Conservation (phyloP, 495 filamentous ascomycete species). For the Penicillium waksmanii region DNA sequence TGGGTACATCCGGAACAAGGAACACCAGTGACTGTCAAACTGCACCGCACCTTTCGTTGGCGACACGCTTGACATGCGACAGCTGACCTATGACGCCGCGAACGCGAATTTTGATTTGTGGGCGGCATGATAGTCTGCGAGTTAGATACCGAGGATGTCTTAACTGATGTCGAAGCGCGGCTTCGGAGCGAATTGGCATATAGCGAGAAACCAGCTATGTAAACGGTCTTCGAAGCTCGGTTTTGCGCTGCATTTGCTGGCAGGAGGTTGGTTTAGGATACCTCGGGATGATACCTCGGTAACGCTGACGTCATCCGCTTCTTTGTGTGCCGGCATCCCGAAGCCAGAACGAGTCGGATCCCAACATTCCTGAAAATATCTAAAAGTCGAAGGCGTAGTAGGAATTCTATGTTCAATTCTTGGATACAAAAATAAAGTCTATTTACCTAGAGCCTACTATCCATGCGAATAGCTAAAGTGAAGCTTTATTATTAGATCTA, state of each 20-base stretch:
- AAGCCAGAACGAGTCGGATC: background rate
- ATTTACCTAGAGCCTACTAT: too few relatives aligned
- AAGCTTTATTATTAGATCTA: too few relatives aligned
- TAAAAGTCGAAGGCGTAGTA: background rate
- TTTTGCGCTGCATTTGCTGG: background rate
- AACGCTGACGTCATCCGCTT: constrained; percentile 1
- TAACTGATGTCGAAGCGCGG: background rate
- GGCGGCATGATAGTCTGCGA: background rate
- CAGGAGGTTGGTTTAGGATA: background rate
- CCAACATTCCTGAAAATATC: background rate
- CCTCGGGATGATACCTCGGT: constrained; percentile 1
- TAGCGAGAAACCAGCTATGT: background rate
- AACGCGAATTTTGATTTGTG: constrained; percentile 1
- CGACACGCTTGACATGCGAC: constrained; percentile 38
- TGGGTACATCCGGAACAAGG: constrained; percentile 38
- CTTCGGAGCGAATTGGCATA: background rate
- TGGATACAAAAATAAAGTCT: too few relatives aligned
- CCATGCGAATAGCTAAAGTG: too few relatives aligned
- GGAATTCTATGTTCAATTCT: too few relatives aligned
- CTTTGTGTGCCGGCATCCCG: background rate
- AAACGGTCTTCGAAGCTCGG: background rate
- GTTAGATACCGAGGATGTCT: background rate
- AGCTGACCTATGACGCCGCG: constrained; percentile 39
- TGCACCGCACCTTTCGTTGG: constrained; percentile 41
- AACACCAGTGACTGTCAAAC: constrained; percentile 33